These are phyloP conservation scores for Scleromitrula shiraiana DNA, from an alignment of 2,329 filamentous ascomycete genomes.

Conservation along the genomic window DNA sequence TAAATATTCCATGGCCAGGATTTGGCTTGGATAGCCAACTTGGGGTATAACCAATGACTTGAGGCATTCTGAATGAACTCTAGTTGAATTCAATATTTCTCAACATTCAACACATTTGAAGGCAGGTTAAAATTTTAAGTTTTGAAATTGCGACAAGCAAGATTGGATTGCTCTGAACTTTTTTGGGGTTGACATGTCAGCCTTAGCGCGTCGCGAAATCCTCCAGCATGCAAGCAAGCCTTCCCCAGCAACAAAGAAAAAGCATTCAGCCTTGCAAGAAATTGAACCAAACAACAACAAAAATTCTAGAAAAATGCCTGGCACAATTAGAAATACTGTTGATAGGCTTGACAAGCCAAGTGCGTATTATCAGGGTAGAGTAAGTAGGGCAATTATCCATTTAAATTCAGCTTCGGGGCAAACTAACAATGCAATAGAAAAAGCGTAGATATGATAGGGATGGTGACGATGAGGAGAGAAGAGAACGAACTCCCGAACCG, in stretches of 20 bases:
- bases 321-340: constrained; percentile 57
- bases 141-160: constrained; percentile 6
- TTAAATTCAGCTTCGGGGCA: constrained; percentile 11
- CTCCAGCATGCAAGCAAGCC: neutral
- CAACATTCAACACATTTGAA: constrained; percentile 9
- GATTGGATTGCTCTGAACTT: constrained; percentile 10
- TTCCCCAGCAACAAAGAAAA: constrained; percentile 11
- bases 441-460: constrained; percentile 47
- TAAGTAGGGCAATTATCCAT: constrained; percentile 35
- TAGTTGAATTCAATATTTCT: constrained; percentile 13
- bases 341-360: constrained; percentile 91
- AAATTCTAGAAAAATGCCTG: constrained; percentile 22
- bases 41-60: constrained; percentile 77
- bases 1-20: constrained; percentile 73
- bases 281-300: constrained; percentile 5
- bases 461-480: constrained; percentile 47
- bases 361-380: constrained; percentile 82
- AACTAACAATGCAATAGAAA: constrained; percentile 40
- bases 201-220: constrained; percentile 19
- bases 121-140: constrained; percentile 11
- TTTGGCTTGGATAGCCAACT: constrained; percentile 75
- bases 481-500: constrained; percentile 41
- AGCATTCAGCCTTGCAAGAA: constrained; percentile 6
- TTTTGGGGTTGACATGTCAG: constrained; percentile 16
- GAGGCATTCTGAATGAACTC: constrained; percentile 57